Evolutionary conservation across 495 filamentous ascomycete genomes (phyloP), one percentile per base, ranked within the genome.

Genomic region (Penicillium daleae): DNA sequence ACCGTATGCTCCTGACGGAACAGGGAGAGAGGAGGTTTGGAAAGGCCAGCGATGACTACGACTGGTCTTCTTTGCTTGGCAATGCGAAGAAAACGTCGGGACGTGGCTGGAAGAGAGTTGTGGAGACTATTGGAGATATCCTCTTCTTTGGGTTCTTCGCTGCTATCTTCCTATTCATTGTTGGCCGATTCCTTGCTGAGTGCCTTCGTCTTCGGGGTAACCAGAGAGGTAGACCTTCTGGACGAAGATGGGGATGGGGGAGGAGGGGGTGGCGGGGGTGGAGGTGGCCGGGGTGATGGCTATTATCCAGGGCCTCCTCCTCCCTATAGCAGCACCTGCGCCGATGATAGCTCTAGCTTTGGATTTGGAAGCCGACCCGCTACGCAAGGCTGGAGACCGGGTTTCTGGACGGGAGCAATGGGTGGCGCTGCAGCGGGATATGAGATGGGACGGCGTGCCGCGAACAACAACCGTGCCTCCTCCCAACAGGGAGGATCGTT

Each of bases 341-440:
- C 86, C 27, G 85, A 87, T 22, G 57, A 60, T 7, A 71, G 70
- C n/a, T 35, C 51, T 54, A 60, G 64, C 56, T 75, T 61, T 59
- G 70, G 57, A 39, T 74, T 64, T 32, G 33, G 48, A 32, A 19
- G 54, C n/a, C 40, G 67, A 33, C 17, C 73, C 12, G 60, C 63
- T 17, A 64, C 59, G 32, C 75, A 85, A 65, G 83, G 83, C 1
- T 97, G 92, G 89, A 83, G 85, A 51, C 93, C 94, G 4, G 94
- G 95, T 0, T 97, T 97, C 70, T 97, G 92, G 95, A 82, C 83
- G 19, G 94, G 94, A 0, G 80, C 90, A 4, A 75, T 87, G 8
- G 84, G 85, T 40, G 92, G 92, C 40, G 88, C 86, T 2, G 90
- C 90, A 9, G 90, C 87, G 13, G 85, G 82, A 5, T 94, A 93